Evolutionary conservation across 257 asterid species (phyloP).

Genomic region (Solanum ahanhuiri): DNA sequence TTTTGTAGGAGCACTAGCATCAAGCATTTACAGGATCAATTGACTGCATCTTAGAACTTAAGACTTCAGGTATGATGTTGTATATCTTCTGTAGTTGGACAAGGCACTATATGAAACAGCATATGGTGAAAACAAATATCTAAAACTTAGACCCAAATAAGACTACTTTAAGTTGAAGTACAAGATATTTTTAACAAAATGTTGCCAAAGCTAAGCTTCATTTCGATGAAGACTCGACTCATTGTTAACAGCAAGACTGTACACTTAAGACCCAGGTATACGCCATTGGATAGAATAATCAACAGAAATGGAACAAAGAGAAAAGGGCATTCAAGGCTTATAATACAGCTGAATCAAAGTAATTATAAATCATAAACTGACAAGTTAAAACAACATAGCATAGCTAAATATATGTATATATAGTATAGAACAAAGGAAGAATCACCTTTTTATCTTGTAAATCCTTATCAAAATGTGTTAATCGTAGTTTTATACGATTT

Average conservation of each 20-base stretch:
- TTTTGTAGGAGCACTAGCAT: not conserved
- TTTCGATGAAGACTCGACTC: not conserved
- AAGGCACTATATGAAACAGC: not conserved
- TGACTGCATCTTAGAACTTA: not conserved
- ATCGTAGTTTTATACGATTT: constrained; percentile 46
- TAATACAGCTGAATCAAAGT: not conserved
- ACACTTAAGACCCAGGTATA: not conserved
- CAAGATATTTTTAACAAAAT: not conserved
- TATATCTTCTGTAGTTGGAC: not conserved
- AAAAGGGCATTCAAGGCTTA: not conserved
- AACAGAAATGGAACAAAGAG: not conserved
- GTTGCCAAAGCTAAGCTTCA: not conserved
- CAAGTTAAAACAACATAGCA: not conserved
- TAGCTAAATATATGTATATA: not conserved
- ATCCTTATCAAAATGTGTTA: constrained; percentile 44
- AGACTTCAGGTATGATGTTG: not conserved
- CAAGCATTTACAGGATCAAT: not conserved
- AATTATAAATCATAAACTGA: not conserved
- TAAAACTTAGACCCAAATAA: not conserved
- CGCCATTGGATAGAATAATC: not conserved
- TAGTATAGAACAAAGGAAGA: constrained; percentile 1
- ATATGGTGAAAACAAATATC: not conserved
- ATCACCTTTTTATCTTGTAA: constrained; percentile 69
- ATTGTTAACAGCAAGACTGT: not conserved
- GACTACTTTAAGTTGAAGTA: not conserved